Percentiles rank a stretch among this genome's conserved stretches.
phyloP scores from a whole-genome alignment of 306 rosid genomes.

The Alnus rubra region DNA sequence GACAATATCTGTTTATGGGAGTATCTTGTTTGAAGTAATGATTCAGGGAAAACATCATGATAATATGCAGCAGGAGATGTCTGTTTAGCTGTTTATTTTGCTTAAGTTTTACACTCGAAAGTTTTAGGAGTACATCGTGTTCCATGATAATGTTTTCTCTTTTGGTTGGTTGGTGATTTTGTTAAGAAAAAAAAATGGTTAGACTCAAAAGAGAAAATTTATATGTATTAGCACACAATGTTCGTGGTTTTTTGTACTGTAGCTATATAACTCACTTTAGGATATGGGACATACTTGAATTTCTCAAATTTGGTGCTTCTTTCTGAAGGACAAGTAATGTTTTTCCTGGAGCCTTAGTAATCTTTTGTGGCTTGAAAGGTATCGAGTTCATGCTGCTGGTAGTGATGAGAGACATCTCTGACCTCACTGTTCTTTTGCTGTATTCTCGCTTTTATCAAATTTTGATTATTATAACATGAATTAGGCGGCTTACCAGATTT shows the following conservation, averaged over 20 bases:
- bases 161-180: too few relatives aligned
- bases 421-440: not conserved
- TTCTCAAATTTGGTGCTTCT: not conserved
- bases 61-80: too few relatives aligned
- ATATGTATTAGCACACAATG: not conserved
- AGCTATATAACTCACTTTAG: not conserved
- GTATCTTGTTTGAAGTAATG: not conserved
- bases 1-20: not conserved
- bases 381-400: not conserved
- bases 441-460: not conserved
- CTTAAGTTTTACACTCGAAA: too few relatives aligned
- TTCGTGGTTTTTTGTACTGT: not conserved
- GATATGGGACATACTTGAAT: not conserved
- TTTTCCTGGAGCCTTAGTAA: not conserved
- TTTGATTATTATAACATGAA: not conserved
- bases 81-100: too few relatives aligned
- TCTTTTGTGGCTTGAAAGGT: not conserved
- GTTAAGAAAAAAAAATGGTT: too few relatives aligned
- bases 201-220: too few relatives aligned
- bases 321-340: not conserved
- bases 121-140: too few relatives aligned
- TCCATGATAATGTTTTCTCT: too few relatives aligned
- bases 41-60: too few relatives aligned
- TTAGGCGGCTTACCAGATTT: not conserved
- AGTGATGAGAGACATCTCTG: not conserved